Evolutionary conservation across 2,329 filamentous ascomycete genomes (phyloP), one percentile per base, ranked within the genome.

Genomic region (Fusarium paranaense): DNA sequence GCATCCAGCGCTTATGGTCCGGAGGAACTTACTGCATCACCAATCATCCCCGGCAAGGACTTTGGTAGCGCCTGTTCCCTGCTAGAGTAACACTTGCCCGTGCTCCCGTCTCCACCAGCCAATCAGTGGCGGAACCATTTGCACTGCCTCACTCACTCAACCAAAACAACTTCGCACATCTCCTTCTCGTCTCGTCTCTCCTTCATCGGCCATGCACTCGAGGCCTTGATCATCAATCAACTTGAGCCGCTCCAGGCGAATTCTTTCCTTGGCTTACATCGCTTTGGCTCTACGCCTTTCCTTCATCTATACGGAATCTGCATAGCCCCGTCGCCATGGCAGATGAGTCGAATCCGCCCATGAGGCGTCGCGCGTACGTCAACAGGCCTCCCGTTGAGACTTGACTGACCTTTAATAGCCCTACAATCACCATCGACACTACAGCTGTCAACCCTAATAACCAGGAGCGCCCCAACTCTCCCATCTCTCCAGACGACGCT

Each of bases 391-490:
- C 66, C 20, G 63, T 61, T 32, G 50, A 54, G 40, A 54, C 33
- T 64, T 56, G 32, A 78, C 65, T 11, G 47, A 52, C 47, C 30
- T 11, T 54, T 42, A 63, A 25, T 69, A 89, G 87, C 47, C 87
- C 87, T 38, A 88, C 87, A 62, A 89, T 89, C 68, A 89, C 86
- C 61, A 89, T 89, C 62, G 87, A 89, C 72, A 88, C 87, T 14
- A 85, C 87, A 10, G 85, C 83, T 67, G 81, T 81, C 69, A 80
- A 78, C 62, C 68, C 78, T 64, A 74, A 79, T 47, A 76, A 69
- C 54, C 67, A 78, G 66, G 76, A 79, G 69, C 62, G 78, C 63
- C 65, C 75, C 27, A 54, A 76, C 72, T 83, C 85, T 32, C 83
- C 84, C 33, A 77, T 81, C 22, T 81, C 82, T 16, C 76, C 78